Conservation (phyloP, 1,284 basidiomycete species). For the Vanrija pseudolonga region DNA sequence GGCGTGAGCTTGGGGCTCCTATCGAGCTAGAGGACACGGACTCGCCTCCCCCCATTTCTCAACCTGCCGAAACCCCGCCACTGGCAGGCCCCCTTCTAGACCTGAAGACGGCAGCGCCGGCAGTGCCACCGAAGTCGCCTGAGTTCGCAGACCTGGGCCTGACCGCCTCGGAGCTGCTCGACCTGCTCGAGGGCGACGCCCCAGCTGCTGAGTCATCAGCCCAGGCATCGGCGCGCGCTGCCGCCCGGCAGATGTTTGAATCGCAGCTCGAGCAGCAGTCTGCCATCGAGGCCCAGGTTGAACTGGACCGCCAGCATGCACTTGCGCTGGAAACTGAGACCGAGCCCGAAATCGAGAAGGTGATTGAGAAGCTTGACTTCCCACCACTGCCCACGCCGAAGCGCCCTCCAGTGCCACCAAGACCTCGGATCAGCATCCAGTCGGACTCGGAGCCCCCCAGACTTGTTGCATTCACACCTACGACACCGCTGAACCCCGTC, state of each 20-base stretch:
- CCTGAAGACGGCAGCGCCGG: too few relatives aligned
- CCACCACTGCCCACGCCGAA: too few relatives aligned
- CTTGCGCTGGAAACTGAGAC: too few relatives aligned
- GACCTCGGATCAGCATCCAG: background rate
- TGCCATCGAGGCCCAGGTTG: constrained; percentile 7
- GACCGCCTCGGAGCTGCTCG: constrained; percentile 21
- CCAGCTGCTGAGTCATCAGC: constrained; percentile 14
- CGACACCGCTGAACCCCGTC: too few relatives aligned
- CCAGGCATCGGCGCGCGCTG: constrained; percentile 22
- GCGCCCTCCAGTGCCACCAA: background rate
- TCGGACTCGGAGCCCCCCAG: background rate
- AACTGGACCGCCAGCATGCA: background rate
- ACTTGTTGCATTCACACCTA: too few relatives aligned
- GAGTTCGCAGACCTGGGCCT: background rate
- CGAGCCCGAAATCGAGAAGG: background rate
- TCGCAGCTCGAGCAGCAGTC: constrained; percentile 8
- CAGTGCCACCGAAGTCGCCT: background rate
- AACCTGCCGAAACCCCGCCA: too few relatives aligned
- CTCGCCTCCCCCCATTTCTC: background rate
- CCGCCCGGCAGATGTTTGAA: background rate
- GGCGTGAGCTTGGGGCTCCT: constrained; percentile 18
- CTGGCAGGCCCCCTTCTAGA: too few relatives aligned
- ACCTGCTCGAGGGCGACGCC: constrained; percentile 25
- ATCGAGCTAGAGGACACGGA: background rate
- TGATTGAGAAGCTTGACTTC: background rate